Base-by-base conservation (phyloP, 2,329 filamentous ascomycete genomes). In the Botrytis fragariae region DNA sequence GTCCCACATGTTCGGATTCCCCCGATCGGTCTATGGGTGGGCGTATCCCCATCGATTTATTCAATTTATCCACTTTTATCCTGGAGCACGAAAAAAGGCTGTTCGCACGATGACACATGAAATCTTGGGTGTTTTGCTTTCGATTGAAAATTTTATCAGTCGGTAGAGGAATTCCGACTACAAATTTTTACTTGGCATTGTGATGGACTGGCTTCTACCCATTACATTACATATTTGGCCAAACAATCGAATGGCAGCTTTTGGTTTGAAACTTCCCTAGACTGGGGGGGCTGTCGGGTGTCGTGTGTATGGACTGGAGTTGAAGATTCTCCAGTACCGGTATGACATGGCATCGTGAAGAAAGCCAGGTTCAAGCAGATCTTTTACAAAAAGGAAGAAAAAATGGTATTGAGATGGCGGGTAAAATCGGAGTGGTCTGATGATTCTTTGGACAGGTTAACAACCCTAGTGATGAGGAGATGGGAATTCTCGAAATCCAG, bases 91-190 rank as follows among this genome's bases (percentile, higher is more conserved):
- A 64, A 44, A 57, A 65, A 44, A 63, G 35, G 32, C 37, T 72
- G 42, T 65, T 67, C 54, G 20, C 32, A 72, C 69, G 29, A 72
- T 72, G 69, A 72, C 69, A 72, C 45, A 72, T 54, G 29, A 32
- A 57, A 64, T 39, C 64, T 39, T 68, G 35, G 64, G 65, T 57
- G 25, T 68, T 29, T 57, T 29, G 48, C 45, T 54, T 54, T 39
- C 45, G 18, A 39, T 39, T 37, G 32, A 57, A 68, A 57, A 22
- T 68, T 68, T 68, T 32, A 57, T 57, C 48, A 25, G 65, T 68
- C 65, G 65, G 65, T 57, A 68, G 65, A 68, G 65, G 65, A 68
- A 68, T 68, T 68, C 65, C 65, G 65, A 68, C 48, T 7, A 16
- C 18, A 22, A 57, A 68, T 32, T 42, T 68, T 57, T 25, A 29